Evolutionary conservation across 306 rosid genomes (phyloP).

Genomic region (Senna siamea): DNA sequence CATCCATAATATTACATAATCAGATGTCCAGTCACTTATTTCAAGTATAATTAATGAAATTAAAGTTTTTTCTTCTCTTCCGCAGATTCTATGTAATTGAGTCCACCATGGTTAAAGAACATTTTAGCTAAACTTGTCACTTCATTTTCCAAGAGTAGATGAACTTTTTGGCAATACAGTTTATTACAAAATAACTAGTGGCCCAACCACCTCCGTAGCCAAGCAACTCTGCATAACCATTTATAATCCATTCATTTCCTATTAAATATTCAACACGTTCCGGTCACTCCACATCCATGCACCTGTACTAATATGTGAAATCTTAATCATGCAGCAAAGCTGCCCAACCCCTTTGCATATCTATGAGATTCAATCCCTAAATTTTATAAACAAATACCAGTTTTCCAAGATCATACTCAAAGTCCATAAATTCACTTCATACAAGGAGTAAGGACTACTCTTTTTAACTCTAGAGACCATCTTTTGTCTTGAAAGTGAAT

Average conservation of each 20-base stretch:
- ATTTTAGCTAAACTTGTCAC: constrained; percentile 4
- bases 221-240: constrained; percentile 18
- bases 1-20: constrained; percentile 7
- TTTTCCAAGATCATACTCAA: constrained; percentile 1
- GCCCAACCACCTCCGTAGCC: background rate
- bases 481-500: constrained; percentile 22
- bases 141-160: constrained; percentile 6
- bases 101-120: constrained; percentile 22
- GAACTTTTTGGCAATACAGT: constrained; percentile 8
- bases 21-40: constrained; percentile 17
- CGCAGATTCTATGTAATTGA: constrained; percentile 13
- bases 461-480: constrained; percentile 21
- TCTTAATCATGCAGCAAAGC: too few relatives aligned
- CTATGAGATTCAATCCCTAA: too few relatives aligned
- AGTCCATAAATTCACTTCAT: constrained; percentile 19
- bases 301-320: too few relatives aligned
- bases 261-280: background rate
- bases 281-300: background rate
- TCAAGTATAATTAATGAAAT: constrained; percentile 23
- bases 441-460: constrained; percentile 12
- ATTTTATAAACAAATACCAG: background rate
- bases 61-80: constrained; percentile 20
- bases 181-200: constrained; percentile 5
- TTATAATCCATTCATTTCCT: background rate
- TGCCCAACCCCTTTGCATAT: too few relatives aligned